These are phyloP conservation scores for Verticillium tricorpus DNA, from an alignment of 2,329 filamentous ascomycete genomes.

Conservation along the genomic window DNA sequence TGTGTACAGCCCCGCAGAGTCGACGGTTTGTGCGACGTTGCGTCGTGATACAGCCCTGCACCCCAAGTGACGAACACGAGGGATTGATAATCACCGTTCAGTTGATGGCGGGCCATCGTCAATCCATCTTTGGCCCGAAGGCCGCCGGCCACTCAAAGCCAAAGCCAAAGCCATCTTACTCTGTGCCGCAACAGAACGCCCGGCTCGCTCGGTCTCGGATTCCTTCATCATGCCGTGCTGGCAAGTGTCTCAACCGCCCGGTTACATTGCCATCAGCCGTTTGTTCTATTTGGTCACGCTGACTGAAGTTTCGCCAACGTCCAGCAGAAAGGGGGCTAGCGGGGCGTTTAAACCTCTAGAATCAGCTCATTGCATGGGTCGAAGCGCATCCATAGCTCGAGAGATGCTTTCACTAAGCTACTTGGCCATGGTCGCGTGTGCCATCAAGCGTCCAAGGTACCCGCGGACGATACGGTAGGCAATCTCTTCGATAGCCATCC, in stretches of 20 bases:
- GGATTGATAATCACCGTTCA: neutral
- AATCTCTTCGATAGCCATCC: neutral
- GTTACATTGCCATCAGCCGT: neutral
- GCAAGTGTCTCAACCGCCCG: neutral
- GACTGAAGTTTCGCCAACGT: neutral
- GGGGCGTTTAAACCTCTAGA: neutral
- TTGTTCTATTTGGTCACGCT: neutral
- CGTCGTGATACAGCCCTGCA: neutral
- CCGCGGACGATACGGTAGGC: neutral
- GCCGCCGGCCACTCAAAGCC: no score
- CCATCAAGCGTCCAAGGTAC: neutral
- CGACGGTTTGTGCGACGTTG: neutral
- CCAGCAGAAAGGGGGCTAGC: neutral
- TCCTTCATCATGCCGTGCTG: neutral
- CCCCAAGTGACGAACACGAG: neutral
- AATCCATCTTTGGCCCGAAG: no score
- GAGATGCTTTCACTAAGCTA: neutral
- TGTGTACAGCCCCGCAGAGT: neutral
- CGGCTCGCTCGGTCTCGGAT: neutral
- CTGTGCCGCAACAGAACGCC: neutral
- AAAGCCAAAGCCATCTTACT: neutral
- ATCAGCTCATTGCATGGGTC: neutral
- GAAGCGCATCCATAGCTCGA: neutral
- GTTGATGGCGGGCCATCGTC: neutral
- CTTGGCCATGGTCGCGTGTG: neutral